A percentile compares a stretch with the other conserved stretches of the same genome.
These are phyloP conservation scores for Verbena officinalis DNA, from an alignment of 257 asterid species.

Conservation along the genomic window DNA sequence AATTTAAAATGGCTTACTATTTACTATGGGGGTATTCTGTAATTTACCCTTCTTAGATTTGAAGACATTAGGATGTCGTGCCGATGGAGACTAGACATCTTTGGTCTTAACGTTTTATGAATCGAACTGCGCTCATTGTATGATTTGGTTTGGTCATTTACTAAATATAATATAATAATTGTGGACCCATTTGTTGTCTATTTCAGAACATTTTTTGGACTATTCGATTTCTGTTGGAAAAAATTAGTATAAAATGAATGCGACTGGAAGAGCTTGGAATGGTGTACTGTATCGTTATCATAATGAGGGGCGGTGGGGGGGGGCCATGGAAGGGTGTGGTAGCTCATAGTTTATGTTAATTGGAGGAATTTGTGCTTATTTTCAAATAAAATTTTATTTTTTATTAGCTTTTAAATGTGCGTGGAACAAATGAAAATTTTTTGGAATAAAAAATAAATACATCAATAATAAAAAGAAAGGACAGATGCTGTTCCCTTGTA, in stretches of 20 bases:
- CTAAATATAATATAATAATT: background rate
- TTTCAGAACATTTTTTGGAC: background rate
- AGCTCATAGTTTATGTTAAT: constrained; percentile 17
- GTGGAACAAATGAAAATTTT: no score
- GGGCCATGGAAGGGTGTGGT: constrained; percentile 8
- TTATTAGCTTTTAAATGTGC: background rate
- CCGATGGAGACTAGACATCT: background rate
- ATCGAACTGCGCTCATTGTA: background rate
- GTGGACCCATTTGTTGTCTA: constrained; percentile 15
- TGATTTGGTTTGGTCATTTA: background rate
- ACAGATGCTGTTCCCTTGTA: no score
- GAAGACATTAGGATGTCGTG: no score
- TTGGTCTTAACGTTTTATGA: background rate
- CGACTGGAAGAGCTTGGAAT: background rate
- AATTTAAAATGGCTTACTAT: no score
- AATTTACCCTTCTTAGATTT: no score
- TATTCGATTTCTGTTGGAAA: background rate
- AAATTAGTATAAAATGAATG: background rate
- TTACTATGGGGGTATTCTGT: no score
- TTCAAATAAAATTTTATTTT: background rate
- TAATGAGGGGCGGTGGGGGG: constrained; percentile 14
- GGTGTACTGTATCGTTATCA: background rate
- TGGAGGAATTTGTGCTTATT: background rate
- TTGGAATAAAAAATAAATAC: no score
- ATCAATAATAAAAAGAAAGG: no score